These are phyloP conservation scores for Aspergillus sojae DNA, from an alignment of 2,329 filamentous ascomycete species.

Conservation along the genomic window DNA sequence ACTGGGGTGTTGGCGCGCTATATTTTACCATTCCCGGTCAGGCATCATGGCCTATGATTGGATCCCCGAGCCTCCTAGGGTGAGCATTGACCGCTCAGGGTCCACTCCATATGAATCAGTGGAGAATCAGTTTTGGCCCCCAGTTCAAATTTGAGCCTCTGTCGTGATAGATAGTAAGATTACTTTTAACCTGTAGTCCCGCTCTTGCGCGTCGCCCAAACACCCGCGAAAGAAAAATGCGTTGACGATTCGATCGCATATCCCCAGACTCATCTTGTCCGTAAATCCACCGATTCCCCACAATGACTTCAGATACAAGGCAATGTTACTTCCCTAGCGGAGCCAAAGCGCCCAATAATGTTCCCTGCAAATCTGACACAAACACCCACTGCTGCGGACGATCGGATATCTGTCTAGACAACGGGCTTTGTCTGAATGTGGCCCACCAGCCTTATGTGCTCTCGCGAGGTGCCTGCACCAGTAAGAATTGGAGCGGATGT, in stretches of 20 bases:
- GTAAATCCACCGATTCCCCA: background rate
- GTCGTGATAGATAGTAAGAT: background rate
- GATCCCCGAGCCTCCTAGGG: background rate
- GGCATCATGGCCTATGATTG: background rate
- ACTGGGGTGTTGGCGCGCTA: too few species aligned
- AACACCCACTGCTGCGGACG: conserved; percentile 30
- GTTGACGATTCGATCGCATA: too few species aligned
- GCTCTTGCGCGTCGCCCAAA: too few species aligned
- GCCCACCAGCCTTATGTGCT: conserved; percentile 29
- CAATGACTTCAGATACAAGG: background rate
- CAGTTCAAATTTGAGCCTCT: background rate
- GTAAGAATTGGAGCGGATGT: conserved; percentile 29
- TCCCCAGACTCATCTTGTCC: too few species aligned
- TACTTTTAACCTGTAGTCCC: background rate
- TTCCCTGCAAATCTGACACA: conserved; percentile 30
- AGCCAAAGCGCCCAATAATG: conserved; percentile 15
- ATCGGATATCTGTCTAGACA: conserved; percentile 28
- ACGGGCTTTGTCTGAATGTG: conserved; percentile 31
- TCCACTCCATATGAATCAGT: background rate
- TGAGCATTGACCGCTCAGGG: background rate
- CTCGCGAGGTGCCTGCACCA: conserved; percentile 33
- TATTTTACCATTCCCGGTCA: background rate
- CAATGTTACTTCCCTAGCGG: conserved; percentile 34
- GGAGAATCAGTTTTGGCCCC: background rate
- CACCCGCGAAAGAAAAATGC: too few species aligned